phyloP scores from a whole-genome alignment of 2,329 filamentous ascomycete genomes.

The Elsinoe ampelina region DNA sequence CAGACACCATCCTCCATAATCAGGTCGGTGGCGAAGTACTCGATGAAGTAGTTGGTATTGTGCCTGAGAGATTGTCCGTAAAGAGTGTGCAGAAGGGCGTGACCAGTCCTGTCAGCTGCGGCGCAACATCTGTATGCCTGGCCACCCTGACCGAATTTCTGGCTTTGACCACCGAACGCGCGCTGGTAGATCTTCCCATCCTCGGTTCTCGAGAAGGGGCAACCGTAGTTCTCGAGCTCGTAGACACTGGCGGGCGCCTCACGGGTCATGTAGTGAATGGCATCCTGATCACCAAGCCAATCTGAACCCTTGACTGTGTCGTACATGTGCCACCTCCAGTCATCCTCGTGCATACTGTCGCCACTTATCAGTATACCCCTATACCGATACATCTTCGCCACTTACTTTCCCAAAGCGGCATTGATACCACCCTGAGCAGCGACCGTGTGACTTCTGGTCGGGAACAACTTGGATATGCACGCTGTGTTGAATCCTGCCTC shows the following conservation, averaged over 20 bases:
- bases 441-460: conserved; percentile 76
- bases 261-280: conserved; percentile 97
- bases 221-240: conserved; percentile 95
- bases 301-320: conserved; percentile 96
- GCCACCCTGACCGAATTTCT: conserved; percentile 90
- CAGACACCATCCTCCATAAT: conserved; percentile 97
- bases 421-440: conserved; percentile 73
- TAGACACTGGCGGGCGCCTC: conserved; percentile 87
- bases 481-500: conserved; percentile 86
- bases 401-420: conserved; percentile 67
- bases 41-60: conserved; percentile 99
- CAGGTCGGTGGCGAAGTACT: conserved; percentile 94
- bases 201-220: conserved; percentile 91
- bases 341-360: conserved; percentile 78
- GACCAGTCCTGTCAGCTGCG: conserved; percentile 91
- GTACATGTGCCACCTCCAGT: conserved; percentile 99
- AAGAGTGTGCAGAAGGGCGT: conserved; percentile 94
- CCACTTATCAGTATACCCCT: conserved; percentile 10
- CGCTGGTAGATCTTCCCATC: conserved; percentile 98
- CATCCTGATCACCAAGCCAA: conserved; percentile 95
- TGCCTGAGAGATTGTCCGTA: conserved; percentile 95
- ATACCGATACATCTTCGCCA: conserved; percentile 16
- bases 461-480: conserved; percentile 79
- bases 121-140: conserved; percentile 97
- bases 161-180: conserved; percentile 95